These are phyloP conservation scores for Zarea fungicola DNA, from an alignment of 2,329 filamentous ascomycete species.

Conservation along the genomic window DNA sequence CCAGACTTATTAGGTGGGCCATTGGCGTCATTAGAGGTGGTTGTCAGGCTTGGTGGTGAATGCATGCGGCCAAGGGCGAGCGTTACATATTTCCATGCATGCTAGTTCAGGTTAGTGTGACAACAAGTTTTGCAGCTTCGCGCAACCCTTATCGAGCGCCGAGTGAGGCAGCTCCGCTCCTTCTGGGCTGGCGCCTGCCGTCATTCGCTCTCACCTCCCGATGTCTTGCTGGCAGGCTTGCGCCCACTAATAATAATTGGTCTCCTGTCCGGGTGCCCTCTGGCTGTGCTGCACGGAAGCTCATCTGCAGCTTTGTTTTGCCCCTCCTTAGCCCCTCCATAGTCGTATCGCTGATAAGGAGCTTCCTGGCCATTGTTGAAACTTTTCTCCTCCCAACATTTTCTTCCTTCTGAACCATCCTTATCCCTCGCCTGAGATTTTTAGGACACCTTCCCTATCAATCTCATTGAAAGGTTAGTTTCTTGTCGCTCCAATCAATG, in stretches of 20 bases:
- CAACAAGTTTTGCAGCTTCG: not conserved
- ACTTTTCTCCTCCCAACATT: constrained; percentile 11
- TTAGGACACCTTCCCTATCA: not conserved
- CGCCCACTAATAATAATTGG: not conserved
- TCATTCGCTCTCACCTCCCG: not conserved
- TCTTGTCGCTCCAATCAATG: not conserved
- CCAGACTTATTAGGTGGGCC: not conserved
- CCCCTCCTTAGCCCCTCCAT: constrained; percentile 12
- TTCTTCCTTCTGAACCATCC: constrained; percentile 1
- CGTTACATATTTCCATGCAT: no score
- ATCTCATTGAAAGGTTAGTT: not conserved
- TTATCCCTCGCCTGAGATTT: not conserved
- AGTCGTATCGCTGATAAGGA: constrained; percentile 3
- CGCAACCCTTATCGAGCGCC: not conserved
- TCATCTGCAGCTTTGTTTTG: not conserved
- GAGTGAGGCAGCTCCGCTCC: not conserved
- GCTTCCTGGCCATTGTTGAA: constrained; percentile 8
- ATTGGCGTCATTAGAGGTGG: not conserved
- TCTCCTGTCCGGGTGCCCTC: not conserved
- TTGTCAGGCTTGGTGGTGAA: not conserved
- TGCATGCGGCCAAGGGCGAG: no score
- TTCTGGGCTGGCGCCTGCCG: not conserved
- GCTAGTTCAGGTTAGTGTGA: no score
- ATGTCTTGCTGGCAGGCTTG: no score
- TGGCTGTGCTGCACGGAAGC: not conserved